Percentiles rank a stretch among this genome's conserved stretches.
These are phyloP conservation scores for Mimosa pudica DNA, from an alignment of 306 rosid species.

Conservation along the genomic window DNA sequence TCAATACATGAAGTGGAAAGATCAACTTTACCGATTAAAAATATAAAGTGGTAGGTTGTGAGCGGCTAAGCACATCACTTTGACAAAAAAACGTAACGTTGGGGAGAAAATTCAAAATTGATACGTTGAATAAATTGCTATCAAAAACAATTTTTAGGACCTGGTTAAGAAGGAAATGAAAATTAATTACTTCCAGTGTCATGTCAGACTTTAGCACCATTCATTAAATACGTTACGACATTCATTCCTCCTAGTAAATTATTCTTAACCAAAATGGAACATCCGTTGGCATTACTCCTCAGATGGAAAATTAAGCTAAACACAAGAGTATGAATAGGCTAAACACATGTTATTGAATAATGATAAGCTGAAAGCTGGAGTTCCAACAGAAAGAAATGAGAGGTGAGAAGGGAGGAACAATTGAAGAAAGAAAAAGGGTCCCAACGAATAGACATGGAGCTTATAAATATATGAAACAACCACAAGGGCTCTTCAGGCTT, in stretches of 20 bases:
- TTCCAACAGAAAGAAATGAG: constrained; percentile 5
- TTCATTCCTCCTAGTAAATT: neutral
- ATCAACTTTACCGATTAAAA: neutral
- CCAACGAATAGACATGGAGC: constrained; percentile 1
- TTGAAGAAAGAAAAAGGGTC: neutral
- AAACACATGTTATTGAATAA: neutral
- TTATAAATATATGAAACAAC: neutral
- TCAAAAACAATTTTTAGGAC: neutral
- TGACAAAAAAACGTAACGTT: neutral
- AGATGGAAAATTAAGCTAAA: neutral
- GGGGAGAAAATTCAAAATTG: neutral
- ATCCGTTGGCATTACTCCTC: neutral
- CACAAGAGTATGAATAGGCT: neutral
- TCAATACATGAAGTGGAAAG: no score
- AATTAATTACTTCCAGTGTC: neutral
- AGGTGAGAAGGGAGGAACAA: constrained; percentile 13
- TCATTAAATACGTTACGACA: neutral
- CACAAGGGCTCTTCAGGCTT: constrained; percentile 46
- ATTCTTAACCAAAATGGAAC: neutral
- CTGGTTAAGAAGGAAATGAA: neutral
- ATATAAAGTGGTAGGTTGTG: neutral
- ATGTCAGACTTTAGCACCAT: neutral
- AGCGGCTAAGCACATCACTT: neutral
- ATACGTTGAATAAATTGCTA: neutral
- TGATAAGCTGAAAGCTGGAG: constrained; percentile 7